These are phyloP conservation scores for Punica granatum DNA, from an alignment of 345 rosid genomes.

Conservation along the genomic window DNA sequence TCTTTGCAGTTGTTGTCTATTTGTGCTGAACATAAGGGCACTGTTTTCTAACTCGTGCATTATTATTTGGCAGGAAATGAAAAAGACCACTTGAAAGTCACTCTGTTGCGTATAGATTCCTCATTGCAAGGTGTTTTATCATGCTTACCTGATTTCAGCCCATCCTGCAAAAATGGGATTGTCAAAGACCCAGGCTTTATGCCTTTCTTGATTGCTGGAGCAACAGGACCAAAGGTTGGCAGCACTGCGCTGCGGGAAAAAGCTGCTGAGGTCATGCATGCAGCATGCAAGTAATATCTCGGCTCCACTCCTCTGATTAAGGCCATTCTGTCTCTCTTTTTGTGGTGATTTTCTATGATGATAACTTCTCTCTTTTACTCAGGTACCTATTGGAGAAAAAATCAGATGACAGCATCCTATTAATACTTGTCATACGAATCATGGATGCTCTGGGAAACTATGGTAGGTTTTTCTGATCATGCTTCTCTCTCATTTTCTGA, in stretches of 20 bases:
- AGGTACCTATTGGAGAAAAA: conserved; percentile 86
- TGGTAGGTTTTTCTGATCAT: conserved; percentile 41
- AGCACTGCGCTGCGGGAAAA: conserved; percentile 75
- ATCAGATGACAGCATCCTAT: conserved; percentile 96
- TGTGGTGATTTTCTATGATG: conserved; percentile 14
- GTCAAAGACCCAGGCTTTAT: conserved; percentile 36
- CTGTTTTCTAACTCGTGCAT: neutral
- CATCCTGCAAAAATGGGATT: conserved; percentile 59
- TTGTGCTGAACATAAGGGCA: neutral
- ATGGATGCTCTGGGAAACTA: conserved; percentile 94
- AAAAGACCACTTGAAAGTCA: conserved; percentile 95
- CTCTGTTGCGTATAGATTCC: conserved; percentile 94
- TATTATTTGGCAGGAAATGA: conserved; percentile 59
- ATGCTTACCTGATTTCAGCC: conserved; percentile 97
- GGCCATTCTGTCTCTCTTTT: conserved; percentile 5
- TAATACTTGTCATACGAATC: conserved; percentile 74
- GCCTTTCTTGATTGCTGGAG: conserved; percentile 91
- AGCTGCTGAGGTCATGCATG: conserved; percentile 70
- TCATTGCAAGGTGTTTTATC: conserved; percentile 95
- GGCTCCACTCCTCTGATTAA: conserved; percentile 7
- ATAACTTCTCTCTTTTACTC: conserved; percentile 20
- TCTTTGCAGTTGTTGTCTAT: neutral
- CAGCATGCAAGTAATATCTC: conserved; percentile 80
- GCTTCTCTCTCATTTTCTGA: conserved; percentile 6
- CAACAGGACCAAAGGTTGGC: conserved; percentile 85